phyloP scores from a whole-genome alignment of 73 alveolate genomes.

The Paramecium sexaurelia region DNA sequence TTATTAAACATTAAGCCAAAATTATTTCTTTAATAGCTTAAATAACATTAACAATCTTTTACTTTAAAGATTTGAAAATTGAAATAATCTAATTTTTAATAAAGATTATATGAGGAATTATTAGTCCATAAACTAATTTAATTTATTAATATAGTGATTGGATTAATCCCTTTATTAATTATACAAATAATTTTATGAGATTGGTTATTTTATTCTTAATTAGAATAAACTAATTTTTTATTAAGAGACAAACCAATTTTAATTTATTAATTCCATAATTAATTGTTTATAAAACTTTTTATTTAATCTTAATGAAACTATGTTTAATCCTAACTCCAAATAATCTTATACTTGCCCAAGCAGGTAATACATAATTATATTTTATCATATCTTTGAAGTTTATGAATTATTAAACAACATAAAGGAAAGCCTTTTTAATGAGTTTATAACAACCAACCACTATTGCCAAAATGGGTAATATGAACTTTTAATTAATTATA shows the following conservation, averaged over 20 bases:
- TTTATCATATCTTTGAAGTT: conserved; percentile 10
- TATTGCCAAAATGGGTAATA: not conserved
- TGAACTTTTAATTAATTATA: not conserved
- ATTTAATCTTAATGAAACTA: not conserved
- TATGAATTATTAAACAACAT: not conserved
- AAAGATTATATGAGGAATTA: not conserved
- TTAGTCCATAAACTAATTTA: not conserved
- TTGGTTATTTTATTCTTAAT: not conserved
- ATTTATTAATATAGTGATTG: not conserved
- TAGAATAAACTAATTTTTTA: not conserved
- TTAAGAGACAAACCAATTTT: not conserved
- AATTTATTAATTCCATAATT: not conserved
- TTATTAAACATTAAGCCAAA: not conserved
- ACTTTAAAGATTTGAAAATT: not conserved
- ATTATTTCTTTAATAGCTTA: not conserved
- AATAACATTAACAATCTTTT: not conserved
- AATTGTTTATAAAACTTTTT: not conserved
- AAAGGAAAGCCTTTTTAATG: not conserved
- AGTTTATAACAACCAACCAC: not conserved
- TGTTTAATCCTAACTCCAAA: not conserved
- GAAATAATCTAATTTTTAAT: not conserved
- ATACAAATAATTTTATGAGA: not conserved
- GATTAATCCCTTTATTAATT: not conserved
- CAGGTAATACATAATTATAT: not conserved
- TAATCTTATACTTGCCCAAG: conserved; percentile 7